phyloP scores from a whole-genome alignment of 129 eudicot species.

The Pseudognaphalium luteoalbum region DNA sequence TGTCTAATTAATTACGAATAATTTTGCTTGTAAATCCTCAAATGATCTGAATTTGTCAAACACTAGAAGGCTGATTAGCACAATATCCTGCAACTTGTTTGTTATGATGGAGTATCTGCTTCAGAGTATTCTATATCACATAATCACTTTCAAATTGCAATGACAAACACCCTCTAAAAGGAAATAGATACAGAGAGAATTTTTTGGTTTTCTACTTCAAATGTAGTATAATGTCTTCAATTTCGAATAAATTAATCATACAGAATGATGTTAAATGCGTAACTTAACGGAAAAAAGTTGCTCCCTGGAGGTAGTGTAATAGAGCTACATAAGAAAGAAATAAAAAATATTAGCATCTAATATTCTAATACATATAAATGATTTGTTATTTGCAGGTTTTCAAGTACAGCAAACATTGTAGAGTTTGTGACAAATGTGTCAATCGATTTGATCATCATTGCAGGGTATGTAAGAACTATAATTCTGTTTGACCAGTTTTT shows the following conservation, averaged over 20 bases:
- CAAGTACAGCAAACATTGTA: conserved; percentile 98
- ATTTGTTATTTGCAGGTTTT: conserved; percentile 62
- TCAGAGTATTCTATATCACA: not conserved
- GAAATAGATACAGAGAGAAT: not conserved
- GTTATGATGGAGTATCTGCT: not conserved
- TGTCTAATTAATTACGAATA: no score
- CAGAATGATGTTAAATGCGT: not conserved
- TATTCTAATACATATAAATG: conserved; percentile 8
- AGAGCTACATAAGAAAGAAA: not conserved
- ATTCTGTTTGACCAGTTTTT: not conserved
- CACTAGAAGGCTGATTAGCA: no score
- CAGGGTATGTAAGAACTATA: conserved; percentile 58
- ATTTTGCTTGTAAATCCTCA: no score
- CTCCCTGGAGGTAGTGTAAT: not conserved
- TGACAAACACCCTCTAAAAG: not conserved
- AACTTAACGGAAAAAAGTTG: not conserved
- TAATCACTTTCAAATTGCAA: not conserved
- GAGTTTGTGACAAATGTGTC: conserved; percentile 99
- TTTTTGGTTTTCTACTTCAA: conserved; percentile 6
- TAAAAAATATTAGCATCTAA: not conserved
- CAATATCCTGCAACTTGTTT: no score
- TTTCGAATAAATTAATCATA: not conserved
- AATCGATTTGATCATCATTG: conserved; percentile 96
- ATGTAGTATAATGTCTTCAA: not conserved
- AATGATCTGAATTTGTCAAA: no score